Conservation (phyloP, 73 alveolate species). For the Paramecium caudatum region DNA sequence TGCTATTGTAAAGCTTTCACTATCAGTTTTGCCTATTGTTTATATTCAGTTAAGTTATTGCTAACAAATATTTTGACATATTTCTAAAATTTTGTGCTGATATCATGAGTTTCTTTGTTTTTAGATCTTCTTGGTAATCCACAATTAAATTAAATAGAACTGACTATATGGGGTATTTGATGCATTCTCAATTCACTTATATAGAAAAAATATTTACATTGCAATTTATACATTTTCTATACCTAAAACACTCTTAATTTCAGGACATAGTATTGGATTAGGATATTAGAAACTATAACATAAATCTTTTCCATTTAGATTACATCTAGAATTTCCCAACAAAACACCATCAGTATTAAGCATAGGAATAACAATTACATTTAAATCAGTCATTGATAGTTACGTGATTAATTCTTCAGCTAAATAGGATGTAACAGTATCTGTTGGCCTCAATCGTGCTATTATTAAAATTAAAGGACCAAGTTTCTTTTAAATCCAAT, state of each 20-base stretch:
- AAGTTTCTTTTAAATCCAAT: neutral
- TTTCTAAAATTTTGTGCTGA: slow-evolving; percentile 16
- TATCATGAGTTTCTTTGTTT: slow-evolving; percentile 22
- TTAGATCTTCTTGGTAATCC: slow-evolving; percentile 29
- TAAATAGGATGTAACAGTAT: neutral
- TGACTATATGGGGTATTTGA: neutral
- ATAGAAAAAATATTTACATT: slow-evolving; percentile 39
- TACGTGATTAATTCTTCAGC: slow-evolving; percentile 33
- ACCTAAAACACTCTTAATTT: neutral
- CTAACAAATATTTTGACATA: slow-evolving; percentile 22
- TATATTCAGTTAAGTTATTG: neutral
- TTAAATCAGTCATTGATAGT: neutral
- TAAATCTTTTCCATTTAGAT: slow-evolving; percentile 63
- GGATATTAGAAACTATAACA: slow-evolving; percentile 2
- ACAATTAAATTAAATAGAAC: slow-evolving; percentile 26
- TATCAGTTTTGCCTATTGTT: neutral
- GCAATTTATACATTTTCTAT: slow-evolving; percentile 44
- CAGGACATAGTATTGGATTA: slow-evolving; percentile 49
- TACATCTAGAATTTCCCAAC: slow-evolving; percentile 68
- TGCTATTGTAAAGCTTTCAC: neutral
- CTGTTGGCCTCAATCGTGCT: slow-evolving; percentile 24
- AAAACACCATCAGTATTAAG: slow-evolving; percentile 60
- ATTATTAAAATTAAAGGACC: slow-evolving; percentile 35
- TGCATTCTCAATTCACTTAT: slow-evolving; percentile 36
- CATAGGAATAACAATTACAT: slow-evolving; percentile 53